These are phyloP conservation scores for Rugonectria rugulosa DNA, from an alignment of 2,329 filamentous ascomycete species.

Conservation along the genomic window DNA sequence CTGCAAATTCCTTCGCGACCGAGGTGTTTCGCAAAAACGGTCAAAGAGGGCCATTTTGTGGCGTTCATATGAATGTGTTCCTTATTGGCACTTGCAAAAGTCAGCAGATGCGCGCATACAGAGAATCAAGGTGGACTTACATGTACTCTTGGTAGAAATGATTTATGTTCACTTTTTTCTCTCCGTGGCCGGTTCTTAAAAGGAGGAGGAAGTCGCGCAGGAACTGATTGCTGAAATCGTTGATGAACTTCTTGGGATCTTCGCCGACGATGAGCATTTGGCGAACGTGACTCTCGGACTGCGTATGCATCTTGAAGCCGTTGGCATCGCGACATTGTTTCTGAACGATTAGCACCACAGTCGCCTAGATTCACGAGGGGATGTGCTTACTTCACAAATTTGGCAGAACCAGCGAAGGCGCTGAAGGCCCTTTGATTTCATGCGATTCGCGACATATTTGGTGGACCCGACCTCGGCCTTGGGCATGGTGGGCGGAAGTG, in stretches of 20 bases:
- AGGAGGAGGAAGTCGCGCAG: slow-evolving; percentile 79
- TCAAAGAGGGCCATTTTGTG: slow-evolving; percentile 86
- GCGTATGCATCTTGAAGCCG: slow-evolving; percentile 88
- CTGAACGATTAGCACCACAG: too few relatives aligned
- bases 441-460: slow-evolving; percentile 90
- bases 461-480: slow-evolving; percentile 91
- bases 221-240: slow-evolving; percentile 84
- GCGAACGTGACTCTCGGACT: slow-evolving; percentile 87
- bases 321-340: slow-evolving; percentile 77
- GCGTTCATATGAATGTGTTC: slow-evolving; percentile 94
- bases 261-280: slow-evolving; percentile 88
- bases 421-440: slow-evolving; percentile 82
- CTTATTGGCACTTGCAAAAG: slow-evolving; percentile 64
- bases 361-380: too few relatives aligned
- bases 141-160: slow-evolving; percentile 97
- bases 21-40: slow-evolving; percentile 88
- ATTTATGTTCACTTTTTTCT: slow-evolving; percentile 89
- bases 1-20: slow-evolving; percentile 87
- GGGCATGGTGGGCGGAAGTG: slow-evolving; percentile 69
- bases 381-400: too few relatives aligned
- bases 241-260: slow-evolving; percentile 83
- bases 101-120: not conserved
- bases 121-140: not conserved
- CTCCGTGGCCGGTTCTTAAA: slow-evolving; percentile 83
- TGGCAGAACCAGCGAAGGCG: slow-evolving; percentile 92